Evolutionary conservation across 73 alveolate species (phyloP), one percentile per base, ranked within the genome.

Genomic region (Stentor coeruleus): DNA sequence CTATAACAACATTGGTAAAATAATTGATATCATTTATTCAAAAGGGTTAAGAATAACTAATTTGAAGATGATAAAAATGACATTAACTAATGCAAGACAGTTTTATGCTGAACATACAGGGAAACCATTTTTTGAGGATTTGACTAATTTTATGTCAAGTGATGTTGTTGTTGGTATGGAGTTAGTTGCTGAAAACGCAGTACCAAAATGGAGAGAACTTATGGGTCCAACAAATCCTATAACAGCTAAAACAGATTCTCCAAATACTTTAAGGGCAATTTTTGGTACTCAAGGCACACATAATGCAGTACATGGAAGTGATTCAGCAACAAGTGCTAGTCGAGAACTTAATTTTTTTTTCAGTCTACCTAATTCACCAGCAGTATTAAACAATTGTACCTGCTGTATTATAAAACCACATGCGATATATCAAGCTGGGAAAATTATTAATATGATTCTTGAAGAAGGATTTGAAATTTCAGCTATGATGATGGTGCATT

Each of bases 401-500:
- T 94, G 98, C 84, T 92, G 96, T 66, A 84, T 97, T 3, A 97
- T 97, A 3, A 95, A 96, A 85, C 99, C 99, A 3, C 99, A 97
- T 74, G 94, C 95, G 6, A 88, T 97, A 3, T 94, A 96, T 59
- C 80, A 87, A 57, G 99, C 97, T 49, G 99, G 99, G 59, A 86
- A 94, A 76, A 93, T 97, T 59, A 88, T 97, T 15, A 98, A 96
- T 89, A 55, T 81, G 76, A 97, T 97, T 35, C 86, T 95, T 38
- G 86, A 93, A 36, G 99, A 95, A 85, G 99, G 99, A n/a, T 97
- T 95, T 76, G 99, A 97, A 84, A 91, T 97, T 15, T 94, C 98
- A 31, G 98, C 99, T 0, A 58, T 97, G 92, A 91, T 94, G 87
- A 90, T 95, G 94, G 94, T 95, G 84, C 85, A 88, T 81, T 77